Conservation (phyloP, 1,139 yeast genomes). For the Saccharomyces pastorianus region DNA sequence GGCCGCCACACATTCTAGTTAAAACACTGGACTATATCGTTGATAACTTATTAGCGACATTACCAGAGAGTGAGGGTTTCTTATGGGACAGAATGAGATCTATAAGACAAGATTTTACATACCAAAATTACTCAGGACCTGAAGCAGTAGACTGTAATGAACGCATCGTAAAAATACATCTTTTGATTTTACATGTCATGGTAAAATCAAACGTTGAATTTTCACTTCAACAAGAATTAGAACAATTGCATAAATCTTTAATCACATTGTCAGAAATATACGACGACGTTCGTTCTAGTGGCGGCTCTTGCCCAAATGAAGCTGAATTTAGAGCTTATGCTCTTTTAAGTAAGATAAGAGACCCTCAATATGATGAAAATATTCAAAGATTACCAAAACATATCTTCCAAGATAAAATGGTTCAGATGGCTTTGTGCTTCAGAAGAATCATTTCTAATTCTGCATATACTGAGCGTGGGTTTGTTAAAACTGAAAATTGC, state of each 20-base stretch:
- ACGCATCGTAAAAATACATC: constrained; percentile 80
- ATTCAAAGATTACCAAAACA: constrained; percentile 58
- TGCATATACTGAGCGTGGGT: constrained; percentile 51
- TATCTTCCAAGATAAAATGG: constrained; percentile 46
- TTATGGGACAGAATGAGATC: constrained; percentile 98
- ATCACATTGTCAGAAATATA: constrained; percentile 87
- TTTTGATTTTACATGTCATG: constrained; percentile 78
- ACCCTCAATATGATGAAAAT: constrained; percentile 76
- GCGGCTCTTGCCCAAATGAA: constrained; percentile 69
- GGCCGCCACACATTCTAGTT: constrained; percentile 76
- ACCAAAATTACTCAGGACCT: constrained; percentile 87
- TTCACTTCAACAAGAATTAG: constrained; percentile 91
- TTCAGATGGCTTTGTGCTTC: constrained; percentile 65
- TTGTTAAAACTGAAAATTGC: constrained; percentile 50
- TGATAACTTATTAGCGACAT: constrained; percentile 48
- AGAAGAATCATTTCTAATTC: constrained; percentile 62
- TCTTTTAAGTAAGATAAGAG: constrained; percentile 68
- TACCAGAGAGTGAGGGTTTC: constrained; percentile 85
- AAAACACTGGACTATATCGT: constrained; percentile 63
- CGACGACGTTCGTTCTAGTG: constrained; percentile 64
- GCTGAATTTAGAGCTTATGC: constrained; percentile 92
- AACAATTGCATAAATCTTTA: constrained; percentile 84
- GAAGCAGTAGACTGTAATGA: constrained; percentile 94
- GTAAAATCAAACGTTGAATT: constrained; percentile 68
- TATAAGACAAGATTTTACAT: constrained; percentile 92